Percentiles rank a stretch among this genome's conserved stretches.
Evolutionary conservation across 164 flowering plant species (phyloP).

Genomic region (Amborella trichopoda): DNA sequence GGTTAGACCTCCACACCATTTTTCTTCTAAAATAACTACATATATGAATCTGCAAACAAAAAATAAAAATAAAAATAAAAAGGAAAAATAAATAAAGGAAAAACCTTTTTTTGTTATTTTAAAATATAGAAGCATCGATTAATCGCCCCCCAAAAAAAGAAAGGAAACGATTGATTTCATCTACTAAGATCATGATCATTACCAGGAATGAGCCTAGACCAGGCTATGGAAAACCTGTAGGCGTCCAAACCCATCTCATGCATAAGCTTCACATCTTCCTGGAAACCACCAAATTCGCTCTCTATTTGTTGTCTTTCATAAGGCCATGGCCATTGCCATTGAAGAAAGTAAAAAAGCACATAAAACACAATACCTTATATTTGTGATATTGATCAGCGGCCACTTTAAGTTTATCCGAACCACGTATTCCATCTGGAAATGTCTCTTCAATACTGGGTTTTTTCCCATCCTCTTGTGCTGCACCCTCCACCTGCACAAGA

Average conservation of each 20-base stretch:
- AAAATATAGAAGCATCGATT: too few relatives aligned
- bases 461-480: constrained; percentile 8
- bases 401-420: constrained; percentile 19
- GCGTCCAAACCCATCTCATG: constrained; percentile 13
- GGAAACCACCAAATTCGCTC: constrained; percentile 2
- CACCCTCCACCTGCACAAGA: constrained; percentile 6
- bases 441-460: constrained; percentile 6
- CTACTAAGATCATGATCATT: too few relatives aligned
- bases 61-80: too few relatives aligned
- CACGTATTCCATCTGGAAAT: constrained; percentile 3
- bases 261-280: constrained; percentile 15
- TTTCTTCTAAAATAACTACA: too few relatives aligned
- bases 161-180: too few relatives aligned
- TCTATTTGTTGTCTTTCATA: too few relatives aligned
- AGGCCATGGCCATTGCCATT: too few relatives aligned
- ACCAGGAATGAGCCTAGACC: constrained; percentile 17
- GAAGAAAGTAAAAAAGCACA: not conserved
- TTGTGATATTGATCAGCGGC: constrained; percentile 51
- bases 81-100: too few relatives aligned
- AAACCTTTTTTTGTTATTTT: too few relatives aligned
- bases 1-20: too few relatives aligned
- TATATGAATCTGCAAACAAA: too few relatives aligned
- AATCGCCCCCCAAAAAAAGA: too few relatives aligned
- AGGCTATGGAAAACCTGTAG: constrained; percentile 13
- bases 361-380: constrained; percentile 36